These are phyloP conservation scores for Aspergillus indologenus DNA, from an alignment of 495 filamentous ascomycete species.

Conservation along the genomic window DNA sequence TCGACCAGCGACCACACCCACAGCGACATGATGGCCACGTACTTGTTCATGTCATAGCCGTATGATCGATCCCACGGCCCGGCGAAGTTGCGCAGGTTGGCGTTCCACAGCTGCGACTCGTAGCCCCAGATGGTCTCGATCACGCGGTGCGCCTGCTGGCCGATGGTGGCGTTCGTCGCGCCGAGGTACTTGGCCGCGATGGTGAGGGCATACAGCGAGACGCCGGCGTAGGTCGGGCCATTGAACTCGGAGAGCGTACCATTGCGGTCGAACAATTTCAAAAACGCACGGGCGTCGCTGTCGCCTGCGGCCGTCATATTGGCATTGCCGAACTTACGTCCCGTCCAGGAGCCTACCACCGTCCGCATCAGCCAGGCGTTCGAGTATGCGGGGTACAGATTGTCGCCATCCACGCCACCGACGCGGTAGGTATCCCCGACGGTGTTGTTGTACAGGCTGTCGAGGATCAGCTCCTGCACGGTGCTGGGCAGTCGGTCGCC, in stretches of 20 bases:
- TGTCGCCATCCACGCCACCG: slow-evolving; percentile 42
- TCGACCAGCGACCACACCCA: slow-evolving; percentile 38
- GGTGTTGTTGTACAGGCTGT: slow-evolving; percentile 33
- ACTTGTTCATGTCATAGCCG: slow-evolving; percentile 43
- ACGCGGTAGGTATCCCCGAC: slow-evolving; percentile 42
- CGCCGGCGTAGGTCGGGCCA: slow-evolving; percentile 41
- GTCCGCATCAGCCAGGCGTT: slow-evolving; percentile 46
- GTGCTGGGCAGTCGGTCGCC: slow-evolving; percentile 26
- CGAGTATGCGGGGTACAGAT: slow-evolving; percentile 42
- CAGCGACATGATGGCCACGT: slow-evolving; percentile 34
- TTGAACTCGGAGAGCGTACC: slow-evolving; percentile 44
- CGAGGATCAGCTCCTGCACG: slow-evolving; percentile 28
- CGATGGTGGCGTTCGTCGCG: slow-evolving; percentile 10
- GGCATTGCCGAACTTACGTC: slow-evolving; percentile 28
- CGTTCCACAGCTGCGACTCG: slow-evolving; percentile 29
- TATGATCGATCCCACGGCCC: slow-evolving; percentile 45
- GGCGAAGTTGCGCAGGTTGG: slow-evolving; percentile 37
- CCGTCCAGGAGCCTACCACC: slow-evolving; percentile 35
- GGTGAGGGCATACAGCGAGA: slow-evolving; percentile 40
- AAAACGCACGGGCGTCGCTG: slow-evolving; percentile 30
- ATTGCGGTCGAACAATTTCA: slow-evolving; percentile 36
- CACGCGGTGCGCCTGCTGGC: slow-evolving; percentile 4
- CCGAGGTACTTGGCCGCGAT: slow-evolving; percentile 37
- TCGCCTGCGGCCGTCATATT: slow-evolving; percentile 40
- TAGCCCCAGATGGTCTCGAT: slow-evolving; percentile 11